These are phyloP conservation scores for Fusarium incarnatum DNA, from an alignment of 2,329 filamentous ascomycete genomes.

Conservation along the genomic window DNA sequence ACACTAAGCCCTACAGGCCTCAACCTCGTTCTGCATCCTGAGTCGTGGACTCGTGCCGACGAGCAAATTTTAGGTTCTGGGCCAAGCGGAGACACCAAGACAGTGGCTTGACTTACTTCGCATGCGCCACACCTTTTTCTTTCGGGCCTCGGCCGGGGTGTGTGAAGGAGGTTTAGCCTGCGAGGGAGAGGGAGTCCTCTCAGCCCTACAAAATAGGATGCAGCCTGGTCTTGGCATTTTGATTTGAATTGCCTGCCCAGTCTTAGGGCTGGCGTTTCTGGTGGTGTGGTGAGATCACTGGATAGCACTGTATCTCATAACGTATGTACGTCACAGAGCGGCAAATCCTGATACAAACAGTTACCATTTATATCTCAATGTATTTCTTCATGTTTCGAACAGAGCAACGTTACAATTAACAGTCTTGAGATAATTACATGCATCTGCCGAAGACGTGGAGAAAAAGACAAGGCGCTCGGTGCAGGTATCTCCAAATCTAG, in stretches of 20 bases:
- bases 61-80: conserved; percentile 14
- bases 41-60: conserved; percentile 27
- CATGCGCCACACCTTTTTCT: conserved; percentile 13
- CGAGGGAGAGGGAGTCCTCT: neutral
- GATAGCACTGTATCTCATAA: neutral
- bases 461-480: conserved; percentile 29
- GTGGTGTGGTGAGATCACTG: conserved; percentile 11
- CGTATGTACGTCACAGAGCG: neutral
- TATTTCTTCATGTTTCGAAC: neutral
- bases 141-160: conserved; percentile 3
- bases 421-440: conserved; percentile 11
- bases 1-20: conserved; percentile 35
- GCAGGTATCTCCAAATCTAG: conserved; percentile 11
- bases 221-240: conserved; percentile 15
- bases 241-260: conserved; percentile 18
- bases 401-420: conserved; percentile 12
- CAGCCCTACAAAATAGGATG: conserved; percentile 17
- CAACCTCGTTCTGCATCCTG: conserved; percentile 3
- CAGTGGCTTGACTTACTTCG: neutral
- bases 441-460: conserved; percentile 33
- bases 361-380: neutral
- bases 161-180: neutral
- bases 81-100: neutral
- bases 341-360: neutral
- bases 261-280: conserved; percentile 15